These are phyloP conservation scores for Arachis stenosperma DNA, from an alignment of 306 rosid genomes.

Conservation along the genomic window DNA sequence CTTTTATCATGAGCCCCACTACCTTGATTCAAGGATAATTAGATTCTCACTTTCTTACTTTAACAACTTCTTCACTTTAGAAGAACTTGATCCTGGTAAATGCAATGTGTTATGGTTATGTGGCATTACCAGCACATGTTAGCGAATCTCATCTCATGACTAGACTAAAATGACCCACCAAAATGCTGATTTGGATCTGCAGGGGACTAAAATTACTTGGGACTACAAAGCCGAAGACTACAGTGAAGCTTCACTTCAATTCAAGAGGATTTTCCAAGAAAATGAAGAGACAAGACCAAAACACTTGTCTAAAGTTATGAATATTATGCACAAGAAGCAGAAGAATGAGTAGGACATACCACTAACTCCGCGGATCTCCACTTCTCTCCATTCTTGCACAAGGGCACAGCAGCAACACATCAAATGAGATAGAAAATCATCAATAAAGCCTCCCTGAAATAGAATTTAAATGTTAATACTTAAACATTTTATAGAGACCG, in stretches of 20 bases:
- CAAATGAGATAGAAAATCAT: conserved; percentile 94
- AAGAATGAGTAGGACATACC: conserved; percentile 54
- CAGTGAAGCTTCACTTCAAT: background rate
- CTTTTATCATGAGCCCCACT: too few relatives aligned
- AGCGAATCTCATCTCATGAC: too few relatives aligned
- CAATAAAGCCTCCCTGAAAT: conserved; percentile 82
- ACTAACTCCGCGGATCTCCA: conserved; percentile 78
- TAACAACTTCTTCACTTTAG: too few relatives aligned
- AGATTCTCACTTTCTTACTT: too few relatives aligned
- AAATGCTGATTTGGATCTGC: too few relatives aligned
- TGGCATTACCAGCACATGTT: too few relatives aligned
- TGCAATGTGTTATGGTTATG: too few relatives aligned
- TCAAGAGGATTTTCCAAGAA: conserved; percentile 6
- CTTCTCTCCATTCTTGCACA: conserved; percentile 99
- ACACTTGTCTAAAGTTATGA: conserved; percentile 7
- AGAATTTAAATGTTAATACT: conserved; percentile 34
- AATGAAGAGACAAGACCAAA: conserved; percentile 13
- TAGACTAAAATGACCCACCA: too few relatives aligned
- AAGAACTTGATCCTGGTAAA: too few relatives aligned
- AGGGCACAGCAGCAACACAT: conserved; percentile 99
- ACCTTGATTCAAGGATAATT: too few relatives aligned
- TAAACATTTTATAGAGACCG: conserved; percentile 28
- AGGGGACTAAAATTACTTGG: too few relatives aligned
- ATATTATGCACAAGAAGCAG: conserved; percentile 21
- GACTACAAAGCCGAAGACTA: too few relatives aligned